phyloP scores from a whole-genome alignment of 1,139 yeast species.

The Eremothecium cymbalariae region DNA sequence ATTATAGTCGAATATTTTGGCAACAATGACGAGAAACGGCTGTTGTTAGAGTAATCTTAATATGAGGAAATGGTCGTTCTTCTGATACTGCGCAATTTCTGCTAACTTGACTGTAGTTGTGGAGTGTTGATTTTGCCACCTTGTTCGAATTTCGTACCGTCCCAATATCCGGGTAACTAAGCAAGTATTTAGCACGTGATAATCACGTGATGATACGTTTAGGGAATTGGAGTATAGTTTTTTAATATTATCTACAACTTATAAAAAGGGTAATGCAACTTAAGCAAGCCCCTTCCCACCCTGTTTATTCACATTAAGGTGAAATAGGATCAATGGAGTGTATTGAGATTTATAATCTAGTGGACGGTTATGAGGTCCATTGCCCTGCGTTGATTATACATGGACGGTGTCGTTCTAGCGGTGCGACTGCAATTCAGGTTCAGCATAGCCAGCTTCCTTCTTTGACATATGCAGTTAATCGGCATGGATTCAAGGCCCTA shows the following conservation, averaged over 20 bases:
- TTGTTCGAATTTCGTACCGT: conserved; percentile 7
- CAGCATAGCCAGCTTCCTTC: conserved; percentile 43
- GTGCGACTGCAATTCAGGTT: conserved; percentile 21
- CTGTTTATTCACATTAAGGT: too few species aligned
- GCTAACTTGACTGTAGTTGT: background rate
- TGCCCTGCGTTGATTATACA: conserved; percentile 41
- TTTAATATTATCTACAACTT: background rate
- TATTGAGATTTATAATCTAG: conserved; percentile 26
- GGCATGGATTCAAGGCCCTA: conserved; percentile 65
- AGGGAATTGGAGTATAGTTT: conserved; percentile 1
- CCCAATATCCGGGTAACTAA: background rate
- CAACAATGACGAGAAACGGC: too few species aligned
- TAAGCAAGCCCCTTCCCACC: too few species aligned
- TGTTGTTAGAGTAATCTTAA: too few species aligned
- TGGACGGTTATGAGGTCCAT: conserved; percentile 33
- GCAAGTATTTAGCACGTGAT: background rate
- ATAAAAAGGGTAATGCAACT: too few species aligned
- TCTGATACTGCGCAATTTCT: too few species aligned
- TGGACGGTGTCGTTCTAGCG: conserved; percentile 33
- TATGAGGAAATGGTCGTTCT: too few species aligned
- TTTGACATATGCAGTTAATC: conserved; percentile 59
- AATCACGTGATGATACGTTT: conserved; percentile 8
- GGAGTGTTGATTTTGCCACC: conserved; percentile 12
- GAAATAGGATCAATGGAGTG: too few species aligned
- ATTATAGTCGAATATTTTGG: conserved; percentile 17